Evolutionary conservation across 2,329 filamentous ascomycete genomes (phyloP), one percentile per base, ranked within the genome.

Genomic region (Ploettnerulaceae sp.): DNA sequence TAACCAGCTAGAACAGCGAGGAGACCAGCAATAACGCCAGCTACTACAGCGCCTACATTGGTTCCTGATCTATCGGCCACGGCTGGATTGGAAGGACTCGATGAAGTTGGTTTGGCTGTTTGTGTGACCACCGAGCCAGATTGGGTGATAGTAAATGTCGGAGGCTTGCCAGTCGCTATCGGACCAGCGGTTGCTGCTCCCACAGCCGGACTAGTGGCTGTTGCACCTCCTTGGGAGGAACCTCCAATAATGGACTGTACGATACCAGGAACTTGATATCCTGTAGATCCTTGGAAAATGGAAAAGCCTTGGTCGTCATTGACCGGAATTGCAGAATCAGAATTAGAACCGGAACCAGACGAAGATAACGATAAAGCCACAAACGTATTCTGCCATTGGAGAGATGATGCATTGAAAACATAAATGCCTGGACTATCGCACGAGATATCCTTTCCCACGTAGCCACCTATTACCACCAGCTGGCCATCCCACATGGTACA

Each of bases 391-490:
- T 71, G 71, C 84, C 84, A 88, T 52, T 74, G 61, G 2, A 88
- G 70, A 7, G 71, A 74, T 8, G 78, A 81, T 24, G 82, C 74
- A 63, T 89, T 82, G 66, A 88, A 89, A 35, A 86, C 77, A 60
- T 87, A 88, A 50, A 89, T 73, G 1, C 83, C 82, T 0, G 81
- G 81, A 12, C 68, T 75, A 55, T 89, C 84, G 62, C 84, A 88
- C 3, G 69, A 72, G 7, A 79, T 69, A 8, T 79, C 68, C 20
- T 71, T 66, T 2, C 79, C 80, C 6, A 82, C 75, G 59, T 86
- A 88, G 4, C 84, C 84, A 22, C 84, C 84, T 1, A 86, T 70
- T 1, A 86, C 74, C 2, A 89, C 69, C 68, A 88, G 82, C 59
- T 88, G 84, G 8, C 75, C 76, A 59, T 86, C 81, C 68, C 81